phyloP scores from a whole-genome alignment of 2,329 filamentous ascomycete genomes.

The Periconia digitata region DNA sequence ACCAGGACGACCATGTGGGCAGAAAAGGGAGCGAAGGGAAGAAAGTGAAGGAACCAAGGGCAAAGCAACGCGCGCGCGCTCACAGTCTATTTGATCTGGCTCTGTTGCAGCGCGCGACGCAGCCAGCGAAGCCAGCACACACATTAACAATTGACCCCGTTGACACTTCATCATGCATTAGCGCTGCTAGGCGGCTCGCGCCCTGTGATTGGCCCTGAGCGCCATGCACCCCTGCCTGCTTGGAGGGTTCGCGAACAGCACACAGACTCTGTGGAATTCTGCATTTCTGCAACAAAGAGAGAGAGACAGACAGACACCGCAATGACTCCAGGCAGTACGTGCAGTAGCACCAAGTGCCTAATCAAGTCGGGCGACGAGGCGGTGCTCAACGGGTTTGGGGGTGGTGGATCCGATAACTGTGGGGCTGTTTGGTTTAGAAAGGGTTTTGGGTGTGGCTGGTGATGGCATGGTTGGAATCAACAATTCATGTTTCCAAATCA shows the following conservation, averaged over 20 bases:
- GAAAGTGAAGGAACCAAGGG: slow-evolving; percentile 8
- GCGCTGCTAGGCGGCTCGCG: slow-evolving; percentile 13
- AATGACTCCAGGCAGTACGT: no score
- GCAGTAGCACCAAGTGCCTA: no score
- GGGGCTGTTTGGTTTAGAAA: no score
- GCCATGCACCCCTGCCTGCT: neutral
- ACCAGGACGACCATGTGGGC: neutral
- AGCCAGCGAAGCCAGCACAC: slow-evolving; percentile 11
- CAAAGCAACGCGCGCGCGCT: no score
- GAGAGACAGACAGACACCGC: no score
- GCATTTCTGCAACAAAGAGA: neutral
- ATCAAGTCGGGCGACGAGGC: no score
- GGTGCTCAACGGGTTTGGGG: no score
- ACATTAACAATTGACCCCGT: slow-evolving; percentile 30
- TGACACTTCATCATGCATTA: slow-evolving; percentile 44
- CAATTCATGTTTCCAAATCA: no score
- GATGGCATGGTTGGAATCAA: no score
- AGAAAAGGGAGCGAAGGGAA: slow-evolving; percentile 11
- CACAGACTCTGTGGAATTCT: neutral
- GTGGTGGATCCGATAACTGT: no score
- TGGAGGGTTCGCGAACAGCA: neutral
- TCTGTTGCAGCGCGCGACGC: no score
- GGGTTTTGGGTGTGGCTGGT: no score
- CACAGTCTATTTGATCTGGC: slow-evolving; percentile 17
- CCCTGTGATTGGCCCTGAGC: neutral